These are phyloP conservation scores for Hansfordia pulvinata DNA, from an alignment of 2,329 filamentous ascomycete species.

Conservation along the genomic window DNA sequence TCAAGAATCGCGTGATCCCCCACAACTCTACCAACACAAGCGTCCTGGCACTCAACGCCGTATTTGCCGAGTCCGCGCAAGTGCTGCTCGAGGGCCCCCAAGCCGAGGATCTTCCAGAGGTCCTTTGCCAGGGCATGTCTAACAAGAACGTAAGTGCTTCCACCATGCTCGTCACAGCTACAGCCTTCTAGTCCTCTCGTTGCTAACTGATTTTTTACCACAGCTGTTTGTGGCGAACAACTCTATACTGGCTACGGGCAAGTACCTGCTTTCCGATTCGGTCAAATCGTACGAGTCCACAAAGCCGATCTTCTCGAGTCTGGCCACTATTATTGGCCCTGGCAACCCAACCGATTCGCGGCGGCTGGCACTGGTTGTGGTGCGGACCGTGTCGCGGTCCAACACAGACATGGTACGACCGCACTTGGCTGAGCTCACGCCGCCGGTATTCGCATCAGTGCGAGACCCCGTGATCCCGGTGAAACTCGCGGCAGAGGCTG, in stretches of 20 bases:
- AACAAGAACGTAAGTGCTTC: conserved; percentile 54
- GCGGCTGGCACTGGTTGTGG: conserved; percentile 71
- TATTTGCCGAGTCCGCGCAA: conserved; percentile 67
- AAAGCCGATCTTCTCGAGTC: conserved; percentile 66
- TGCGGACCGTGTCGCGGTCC: conserved; percentile 71
- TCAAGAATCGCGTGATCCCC: conserved; percentile 67
- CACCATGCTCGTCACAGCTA: too few relatives aligned
- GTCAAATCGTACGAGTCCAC: conserved; percentile 60
- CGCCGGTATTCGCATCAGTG: conserved; percentile 77
- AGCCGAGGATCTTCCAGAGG: conserved; percentile 59
- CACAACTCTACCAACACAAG: conserved; percentile 65
- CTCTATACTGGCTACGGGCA: conserved; percentile 77
- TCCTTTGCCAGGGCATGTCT: conserved; percentile 67
- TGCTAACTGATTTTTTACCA: conserved; percentile 5
- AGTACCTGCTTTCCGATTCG: conserved; percentile 64
- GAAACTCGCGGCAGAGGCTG: conserved; percentile 87
- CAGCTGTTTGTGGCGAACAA: conserved; percentile 81
- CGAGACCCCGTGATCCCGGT: conserved; percentile 87
- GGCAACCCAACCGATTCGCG: conserved; percentile 72
- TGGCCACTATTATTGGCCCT: conserved; percentile 63
- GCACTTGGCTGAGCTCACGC: conserved; percentile 67
- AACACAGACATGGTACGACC: conserved; percentile 71
- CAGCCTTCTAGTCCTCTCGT: conserved; percentile 6
- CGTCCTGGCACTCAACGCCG: conserved; percentile 75
- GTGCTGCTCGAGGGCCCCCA: conserved; percentile 52